Conservation (phyloP, 805 yeast genomes). For the Hanseniaspora occidentalis region DNA sequence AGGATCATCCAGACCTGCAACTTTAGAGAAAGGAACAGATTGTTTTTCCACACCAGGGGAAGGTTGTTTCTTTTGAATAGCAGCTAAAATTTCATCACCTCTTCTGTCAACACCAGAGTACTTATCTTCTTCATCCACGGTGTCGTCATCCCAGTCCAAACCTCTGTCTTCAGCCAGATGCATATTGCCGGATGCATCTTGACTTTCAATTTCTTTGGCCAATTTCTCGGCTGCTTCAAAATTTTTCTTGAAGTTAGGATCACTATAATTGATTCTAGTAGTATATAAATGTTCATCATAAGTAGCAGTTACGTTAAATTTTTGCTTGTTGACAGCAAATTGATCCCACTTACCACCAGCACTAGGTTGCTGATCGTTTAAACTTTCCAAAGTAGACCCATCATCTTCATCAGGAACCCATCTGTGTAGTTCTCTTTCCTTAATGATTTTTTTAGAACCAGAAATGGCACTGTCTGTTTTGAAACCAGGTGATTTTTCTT, state of each 20-base stretch:
- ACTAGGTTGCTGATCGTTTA: slow-evolving; percentile 26
- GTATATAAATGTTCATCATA: slow-evolving; percentile 81
- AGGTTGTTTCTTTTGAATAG: slow-evolving; percentile 20
- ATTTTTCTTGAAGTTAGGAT: slow-evolving; percentile 60
- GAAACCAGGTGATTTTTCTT: slow-evolving; percentile 28
- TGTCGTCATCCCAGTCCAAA: slow-evolving; percentile 59
- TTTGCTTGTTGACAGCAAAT: slow-evolving; percentile 77
- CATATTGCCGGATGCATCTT: slow-evolving; percentile 47
- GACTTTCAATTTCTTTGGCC: slow-evolving; percentile 75
- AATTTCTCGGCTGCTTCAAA: slow-evolving; percentile 58
- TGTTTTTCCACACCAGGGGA: slow-evolving; percentile 9
- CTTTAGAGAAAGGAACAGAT: slow-evolving; percentile 14
- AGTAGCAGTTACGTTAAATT: slow-evolving; percentile 78
- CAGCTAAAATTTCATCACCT: slow-evolving; percentile 24
- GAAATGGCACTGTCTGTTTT: slow-evolving; percentile 83
- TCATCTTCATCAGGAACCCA: slow-evolving; percentile 67
- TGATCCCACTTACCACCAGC: slow-evolving; percentile 66
- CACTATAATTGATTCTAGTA: slow-evolving; percentile 54
- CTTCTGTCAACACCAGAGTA: slow-evolving; percentile 77
- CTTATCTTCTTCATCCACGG: slow-evolving; percentile 90
- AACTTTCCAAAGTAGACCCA: slow-evolving; percentile 20
- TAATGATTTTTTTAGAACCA: slow-evolving; percentile 27
- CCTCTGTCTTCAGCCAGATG: slow-evolving; percentile 94
- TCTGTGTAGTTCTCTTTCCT: slow-evolving; percentile 63
- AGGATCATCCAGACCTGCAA: slow-evolving; percentile 7